Conservation (phyloP, 352 stramenopile genomes). For the Phytophthora ohioensis region DNA sequence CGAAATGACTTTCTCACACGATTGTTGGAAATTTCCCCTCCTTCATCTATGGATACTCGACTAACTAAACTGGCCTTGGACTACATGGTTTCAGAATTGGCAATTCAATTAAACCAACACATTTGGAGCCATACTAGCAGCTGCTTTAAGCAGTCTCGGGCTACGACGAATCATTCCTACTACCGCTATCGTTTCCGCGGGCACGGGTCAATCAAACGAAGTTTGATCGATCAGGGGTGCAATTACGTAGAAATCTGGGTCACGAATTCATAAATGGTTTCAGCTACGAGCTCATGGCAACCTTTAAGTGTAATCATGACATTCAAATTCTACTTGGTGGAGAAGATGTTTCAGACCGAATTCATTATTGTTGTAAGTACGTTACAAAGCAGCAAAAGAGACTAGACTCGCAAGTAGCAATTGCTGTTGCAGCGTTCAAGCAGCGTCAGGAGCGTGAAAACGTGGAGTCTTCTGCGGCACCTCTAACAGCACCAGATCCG, state of each 20-base stretch:
- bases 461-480: too few species aligned
- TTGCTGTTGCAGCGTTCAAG: slow-evolving; percentile 7
- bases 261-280: slow-evolving; percentile 18
- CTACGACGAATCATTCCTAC: background rate
- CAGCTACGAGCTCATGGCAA: slow-evolving; percentile 11
- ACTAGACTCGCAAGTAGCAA: background rate
- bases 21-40: background rate
- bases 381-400: slow-evolving; percentile 12
- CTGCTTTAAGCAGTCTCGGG: slow-evolving; percentile 1
- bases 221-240: background rate
- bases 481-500: too few species aligned
- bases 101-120: background rate
- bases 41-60: background rate
- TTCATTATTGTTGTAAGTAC: slow-evolving; percentile 24
- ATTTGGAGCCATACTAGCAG: too few species aligned
- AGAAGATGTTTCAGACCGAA: slow-evolving; percentile 1
- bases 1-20: background rate
- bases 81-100: slow-evolving; percentile 13
- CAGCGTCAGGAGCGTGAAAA: background rate
- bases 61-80: background rate
- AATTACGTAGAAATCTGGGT: background rate
- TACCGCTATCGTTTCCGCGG: slow-evolving; percentile 9
- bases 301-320: background rate
- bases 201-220: background rate
- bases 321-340: slow-evolving; percentile 6